Conservation (phyloP, 768 basidiomycete species). For the Boletus rufocinnamomeus region DNA sequence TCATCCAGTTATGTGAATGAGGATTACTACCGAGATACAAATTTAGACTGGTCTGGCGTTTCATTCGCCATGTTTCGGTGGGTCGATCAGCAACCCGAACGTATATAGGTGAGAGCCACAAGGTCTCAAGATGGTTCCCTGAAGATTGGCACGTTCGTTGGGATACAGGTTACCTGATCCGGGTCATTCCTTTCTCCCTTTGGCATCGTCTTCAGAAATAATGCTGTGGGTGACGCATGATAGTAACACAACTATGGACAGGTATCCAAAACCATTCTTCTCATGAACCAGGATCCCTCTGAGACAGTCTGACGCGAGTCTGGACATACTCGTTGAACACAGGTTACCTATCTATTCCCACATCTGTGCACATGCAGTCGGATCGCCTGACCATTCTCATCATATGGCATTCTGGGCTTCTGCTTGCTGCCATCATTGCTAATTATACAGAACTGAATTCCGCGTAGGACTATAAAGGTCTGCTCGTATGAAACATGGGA, state of each 20-base stretch:
- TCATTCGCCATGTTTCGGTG: background rate
- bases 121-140: background rate
- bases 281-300: background rate
- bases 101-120: background rate
- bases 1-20: background rate
- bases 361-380: background rate
- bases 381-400: constrained; percentile 2
- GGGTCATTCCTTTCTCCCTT: background rate
- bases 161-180: background rate
- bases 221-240: background rate
- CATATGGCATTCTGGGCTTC: constrained; percentile 9
- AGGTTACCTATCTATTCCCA: background rate
- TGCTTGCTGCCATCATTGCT: background rate
- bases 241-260: background rate
- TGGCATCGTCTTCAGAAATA: background rate
- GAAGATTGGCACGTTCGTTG: constrained; percentile 11
- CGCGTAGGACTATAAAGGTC: constrained; percentile 3
- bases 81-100: background rate
- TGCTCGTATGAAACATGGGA: background rate
- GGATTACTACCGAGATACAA: background rate
- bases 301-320: background rate
- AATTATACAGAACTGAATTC: constrained; percentile 7
- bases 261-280: background rate
- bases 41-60: background rate
- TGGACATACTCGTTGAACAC: background rate